Conservation (phyloP, 106 monocot genomes). For the Apostasia shenzhenica region DNA sequence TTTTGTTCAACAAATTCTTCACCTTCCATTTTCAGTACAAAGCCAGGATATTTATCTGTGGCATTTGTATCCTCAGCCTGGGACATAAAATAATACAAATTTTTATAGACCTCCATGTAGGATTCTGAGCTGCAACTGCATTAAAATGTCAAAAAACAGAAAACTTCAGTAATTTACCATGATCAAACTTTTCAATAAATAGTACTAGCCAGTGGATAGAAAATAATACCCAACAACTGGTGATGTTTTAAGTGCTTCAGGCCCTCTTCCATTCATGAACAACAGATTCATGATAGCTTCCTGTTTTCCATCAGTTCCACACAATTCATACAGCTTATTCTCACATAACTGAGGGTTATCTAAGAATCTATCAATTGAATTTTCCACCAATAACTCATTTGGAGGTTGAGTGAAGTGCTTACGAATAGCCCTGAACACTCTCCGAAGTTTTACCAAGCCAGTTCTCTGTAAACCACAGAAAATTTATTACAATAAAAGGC, state of each 20-base stretch:
- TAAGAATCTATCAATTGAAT: slow-evolving; percentile 65
- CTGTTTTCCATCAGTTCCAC: slow-evolving; percentile 28
- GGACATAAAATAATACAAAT: slow-evolving; percentile 81
- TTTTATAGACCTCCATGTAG: slow-evolving; percentile 83
- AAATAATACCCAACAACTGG: slow-evolving; percentile 37
- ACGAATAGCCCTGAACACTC: slow-evolving; percentile 85
- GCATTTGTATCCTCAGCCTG: slow-evolving; percentile 96
- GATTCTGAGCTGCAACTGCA: slow-evolving; percentile 39
- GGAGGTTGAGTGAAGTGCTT: slow-evolving; percentile 96
- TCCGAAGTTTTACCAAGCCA: slow-evolving; percentile 89
- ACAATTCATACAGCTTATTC: slow-evolving; percentile 58
- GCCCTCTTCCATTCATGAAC: slow-evolving; percentile 34
- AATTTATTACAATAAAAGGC: too few relatives aligned
- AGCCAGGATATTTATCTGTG: slow-evolving; percentile 87
- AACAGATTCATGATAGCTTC: slow-evolving; percentile 48
- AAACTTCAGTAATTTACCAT: slow-evolving; percentile 2
- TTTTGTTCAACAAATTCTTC: slow-evolving; percentile 95
- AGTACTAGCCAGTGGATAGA: not conserved
- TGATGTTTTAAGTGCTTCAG: slow-evolving; percentile 26
- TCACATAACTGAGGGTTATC: slow-evolving; percentile 68
- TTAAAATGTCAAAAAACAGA: slow-evolving; percentile 2
- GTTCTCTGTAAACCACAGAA: slow-evolving; percentile 32
- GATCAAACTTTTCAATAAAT: slow-evolving; percentile 2
- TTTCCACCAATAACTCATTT: slow-evolving; percentile 58
- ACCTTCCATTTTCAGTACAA: slow-evolving; percentile 92